Evolutionary conservation across 345 rosid genomes (phyloP).

Genomic region (Acer campestre): DNA sequence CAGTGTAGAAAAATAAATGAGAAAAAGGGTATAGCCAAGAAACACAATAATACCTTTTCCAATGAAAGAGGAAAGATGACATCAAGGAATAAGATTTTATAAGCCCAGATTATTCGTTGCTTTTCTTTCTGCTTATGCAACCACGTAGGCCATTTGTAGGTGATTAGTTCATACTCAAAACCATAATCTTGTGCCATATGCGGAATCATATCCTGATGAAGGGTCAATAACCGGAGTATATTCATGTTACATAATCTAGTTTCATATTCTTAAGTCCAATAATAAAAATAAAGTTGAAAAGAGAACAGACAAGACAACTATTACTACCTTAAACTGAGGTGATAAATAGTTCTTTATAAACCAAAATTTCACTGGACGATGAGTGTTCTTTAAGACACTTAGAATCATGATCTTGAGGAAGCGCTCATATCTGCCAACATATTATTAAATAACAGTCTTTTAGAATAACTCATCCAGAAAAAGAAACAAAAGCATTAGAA

Average conservation of each 20-base stretch:
- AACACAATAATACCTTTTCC: slow-evolving; percentile 70
- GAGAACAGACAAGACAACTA: slow-evolving; percentile 16
- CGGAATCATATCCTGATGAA: slow-evolving; percentile 89
- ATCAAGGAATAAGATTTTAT: slow-evolving; percentile 94
- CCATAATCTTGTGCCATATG: slow-evolving; percentile 94
- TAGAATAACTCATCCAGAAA: not conserved
- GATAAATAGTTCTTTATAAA: slow-evolving; percentile 98
- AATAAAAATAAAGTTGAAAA: not conserved
- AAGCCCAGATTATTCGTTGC: slow-evolving; percentile 98
- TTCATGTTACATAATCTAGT: slow-evolving; percentile 13
- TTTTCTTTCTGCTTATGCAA: slow-evolving; percentile 99
- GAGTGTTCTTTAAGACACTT: slow-evolving; percentile 88
- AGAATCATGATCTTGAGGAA: slow-evolving; percentile 97
- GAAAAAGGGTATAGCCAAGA: slow-evolving; percentile 2
- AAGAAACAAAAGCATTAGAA: not conserved
- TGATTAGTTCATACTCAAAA: slow-evolving; percentile 86
- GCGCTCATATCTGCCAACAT: slow-evolving; percentile 82
- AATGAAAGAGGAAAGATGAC: slow-evolving; percentile 95
- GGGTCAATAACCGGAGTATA: slow-evolving; percentile 17
- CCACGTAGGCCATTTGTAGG: slow-evolving; percentile 99
- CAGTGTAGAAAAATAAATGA: not conserved
- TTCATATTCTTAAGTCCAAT: not conserved
- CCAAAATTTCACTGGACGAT: slow-evolving; percentile 97
- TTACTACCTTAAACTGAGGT: slow-evolving; percentile 89
- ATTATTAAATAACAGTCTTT: slow-evolving; percentile 14